phyloP scores from a whole-genome alignment of 139 green algal species.

The Coelastrella sp. region DNA sequence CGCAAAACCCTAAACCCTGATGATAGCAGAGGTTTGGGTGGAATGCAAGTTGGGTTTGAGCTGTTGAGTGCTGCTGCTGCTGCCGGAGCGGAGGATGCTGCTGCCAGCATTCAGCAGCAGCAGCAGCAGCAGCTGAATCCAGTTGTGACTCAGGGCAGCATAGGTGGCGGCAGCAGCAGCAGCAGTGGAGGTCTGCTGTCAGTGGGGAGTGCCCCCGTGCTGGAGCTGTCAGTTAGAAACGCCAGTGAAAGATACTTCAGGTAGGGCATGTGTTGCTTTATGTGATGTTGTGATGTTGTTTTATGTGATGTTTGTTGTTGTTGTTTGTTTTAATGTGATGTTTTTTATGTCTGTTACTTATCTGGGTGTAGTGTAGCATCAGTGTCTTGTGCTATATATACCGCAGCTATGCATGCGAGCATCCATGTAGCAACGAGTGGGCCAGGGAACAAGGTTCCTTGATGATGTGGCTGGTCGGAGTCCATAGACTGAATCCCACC shows the following conservation, averaged over 20 bases:
- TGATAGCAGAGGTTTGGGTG: not conserved
- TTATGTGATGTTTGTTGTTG: no score
- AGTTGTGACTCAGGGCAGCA: not conserved
- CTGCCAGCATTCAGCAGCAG: conserved; percentile 14
- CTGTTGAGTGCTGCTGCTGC: not conserved
- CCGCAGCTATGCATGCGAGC: no score
- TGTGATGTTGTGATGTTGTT: not conserved
- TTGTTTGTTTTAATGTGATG: no score
- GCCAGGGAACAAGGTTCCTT: no score
- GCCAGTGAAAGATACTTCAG: conserved; percentile 51
- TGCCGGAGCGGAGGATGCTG: not conserved
- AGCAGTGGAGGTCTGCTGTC: conserved; percentile 3
- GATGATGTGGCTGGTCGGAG: no score
- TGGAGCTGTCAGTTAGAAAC: conserved; percentile 40
- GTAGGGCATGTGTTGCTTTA: not conserved
- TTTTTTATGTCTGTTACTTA: no score
- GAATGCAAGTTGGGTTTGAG: not conserved
- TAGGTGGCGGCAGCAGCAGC: conserved; percentile 22
- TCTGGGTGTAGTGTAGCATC: no score
- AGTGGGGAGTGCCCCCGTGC: not conserved
- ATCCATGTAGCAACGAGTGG: no score
- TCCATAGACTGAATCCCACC: no score
- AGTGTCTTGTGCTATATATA: no score
- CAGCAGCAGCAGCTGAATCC: conserved; percentile 8
- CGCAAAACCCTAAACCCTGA: not conserved